Base-by-base conservation (phyloP, 2,329 filamentous ascomycete species). In the Cladophialophora bantiana region DNA sequence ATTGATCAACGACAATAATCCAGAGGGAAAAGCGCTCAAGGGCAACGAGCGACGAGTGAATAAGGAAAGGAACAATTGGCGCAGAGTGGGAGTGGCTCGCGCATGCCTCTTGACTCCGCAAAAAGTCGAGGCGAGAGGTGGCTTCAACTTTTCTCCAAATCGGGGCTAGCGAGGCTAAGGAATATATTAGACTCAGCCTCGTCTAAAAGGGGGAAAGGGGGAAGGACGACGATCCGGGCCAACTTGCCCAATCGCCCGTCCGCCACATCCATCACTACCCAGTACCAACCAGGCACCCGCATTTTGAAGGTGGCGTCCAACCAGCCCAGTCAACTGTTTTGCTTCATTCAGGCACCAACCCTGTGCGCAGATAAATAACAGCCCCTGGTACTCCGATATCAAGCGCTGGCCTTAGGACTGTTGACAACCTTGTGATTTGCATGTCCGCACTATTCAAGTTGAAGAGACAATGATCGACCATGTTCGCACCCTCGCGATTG, bases 41-140 rank as follows among this genome's bases (percentile, higher is more conserved):
- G 45, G n/a, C 45, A 26, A 20, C 20, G 45, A 50, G 45, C 18
- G n/a, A 50, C 45, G 45, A 26, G 9, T 26, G 18, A 26, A 26
- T 50, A 50, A 9, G 45, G 45, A 50, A 50, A 50, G 18, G 45
- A 50, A 50, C 20, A 50, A 7, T 20, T 18, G 45, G 20, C n/a
- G 45, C 10, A 9, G 45, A 26, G 45, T 50, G 3, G 45, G 18
- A 50, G 45, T 26, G 45, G 45, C 45, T 50, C 45, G n/a, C 26
- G 45, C 18, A 20, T 50, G 26, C 26, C 26, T 20, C 15, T 26
- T 50, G 9, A 50, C 45, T 50, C 45, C 45, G 45, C 45, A 50
- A 20, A 50, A 50, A 50, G 45, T 50, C 45, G 45, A 50, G 18
- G 45, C 45, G 45, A 50, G 45, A 50, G 45, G 45, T 50, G 45